Conservation (phyloP, 1,284 basidiomycete species). For the Vanrija pseudolonga region DNA sequence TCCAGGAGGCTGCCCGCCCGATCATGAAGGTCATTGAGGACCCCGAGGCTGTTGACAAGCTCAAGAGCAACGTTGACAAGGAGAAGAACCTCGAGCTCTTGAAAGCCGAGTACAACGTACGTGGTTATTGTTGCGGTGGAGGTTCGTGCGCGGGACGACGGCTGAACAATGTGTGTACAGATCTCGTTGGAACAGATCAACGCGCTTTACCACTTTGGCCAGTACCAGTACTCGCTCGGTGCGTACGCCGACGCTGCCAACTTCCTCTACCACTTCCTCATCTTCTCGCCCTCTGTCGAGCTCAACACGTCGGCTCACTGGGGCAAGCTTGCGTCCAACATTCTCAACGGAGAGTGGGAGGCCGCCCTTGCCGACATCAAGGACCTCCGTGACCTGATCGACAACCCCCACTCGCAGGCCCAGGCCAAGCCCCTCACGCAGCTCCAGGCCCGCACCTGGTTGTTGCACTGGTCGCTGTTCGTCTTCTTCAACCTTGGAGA, state of each 20-base stretch:
- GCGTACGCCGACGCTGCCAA: constrained; percentile 95
- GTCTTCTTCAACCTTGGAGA: constrained; percentile 96
- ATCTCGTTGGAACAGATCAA: constrained; percentile 92
- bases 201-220: constrained; percentile 93
- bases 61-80: constrained; percentile 79
- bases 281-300: constrained; percentile 87
- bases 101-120: constrained; percentile 85
- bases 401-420: constrained; percentile 56
- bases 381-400: constrained; percentile 85
- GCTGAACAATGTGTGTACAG: constrained; percentile 50
- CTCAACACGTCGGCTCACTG: constrained; percentile 93
- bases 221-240: constrained; percentile 96
- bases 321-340: constrained; percentile 97
- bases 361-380: constrained; percentile 89
- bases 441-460: constrained; percentile 93
- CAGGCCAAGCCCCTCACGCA: constrained; percentile 66
- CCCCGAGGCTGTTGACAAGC: constrained; percentile 76
- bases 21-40: constrained; percentile 96
- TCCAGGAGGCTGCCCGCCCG: constrained; percentile 84
- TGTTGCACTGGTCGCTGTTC: constrained; percentile 96
- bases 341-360: constrained; percentile 92
- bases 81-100: constrained; percentile 92
- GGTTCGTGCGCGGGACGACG: not conserved
- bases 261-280: constrained; percentile 97
- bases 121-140: constrained; percentile 33